A percentile compares a stretch with the other conserved stretches of the same genome.
These are phyloP conservation scores for Curvularia sp. DNA, from an alignment of 2,329 filamentous ascomycete species.

Conservation along the genomic window DNA sequence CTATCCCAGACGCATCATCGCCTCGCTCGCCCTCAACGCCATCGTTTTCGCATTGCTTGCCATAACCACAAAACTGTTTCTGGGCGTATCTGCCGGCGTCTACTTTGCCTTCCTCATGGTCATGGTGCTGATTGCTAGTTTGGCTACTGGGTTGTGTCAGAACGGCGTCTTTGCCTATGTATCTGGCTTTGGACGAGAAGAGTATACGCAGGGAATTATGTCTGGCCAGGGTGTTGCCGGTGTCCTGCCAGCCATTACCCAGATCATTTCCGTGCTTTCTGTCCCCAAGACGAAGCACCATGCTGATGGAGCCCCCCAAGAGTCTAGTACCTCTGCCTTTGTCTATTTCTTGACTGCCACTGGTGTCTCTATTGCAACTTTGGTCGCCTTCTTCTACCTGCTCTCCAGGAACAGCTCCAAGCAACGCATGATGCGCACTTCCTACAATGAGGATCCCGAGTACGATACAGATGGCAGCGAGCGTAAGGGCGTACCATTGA, in stretches of 20 bases:
- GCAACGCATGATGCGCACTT: slow-evolving; percentile 31
- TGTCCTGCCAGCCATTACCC: slow-evolving; percentile 84
- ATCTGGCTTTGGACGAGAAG: slow-evolving; percentile 79
- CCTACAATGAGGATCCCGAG: slow-evolving; percentile 35
- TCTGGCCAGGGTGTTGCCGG: slow-evolving; percentile 90
- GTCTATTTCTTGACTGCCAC: slow-evolving; percentile 92
- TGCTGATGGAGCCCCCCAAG: slow-evolving; percentile 40
- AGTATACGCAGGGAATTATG: slow-evolving; percentile 98
- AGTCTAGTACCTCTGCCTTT: slow-evolving; percentile 75
- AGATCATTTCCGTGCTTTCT: slow-evolving; percentile 82
- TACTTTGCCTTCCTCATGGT: slow-evolving; percentile 85
- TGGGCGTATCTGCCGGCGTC: slow-evolving; percentile 64
- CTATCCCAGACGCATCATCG: slow-evolving; percentile 85
- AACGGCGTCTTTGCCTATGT: slow-evolving; percentile 95
- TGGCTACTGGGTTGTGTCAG: slow-evolving; percentile 85
- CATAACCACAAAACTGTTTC: slow-evolving; percentile 75
- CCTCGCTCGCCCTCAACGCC: slow-evolving; percentile 79
- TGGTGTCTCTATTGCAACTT: slow-evolving; percentile 71
- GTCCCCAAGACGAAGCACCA: slow-evolving; percentile 59
- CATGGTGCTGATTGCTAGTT: slow-evolving; percentile 80
- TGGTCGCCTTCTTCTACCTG: slow-evolving; percentile 78
- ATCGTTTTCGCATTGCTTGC: slow-evolving; percentile 78
- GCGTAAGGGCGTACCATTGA: slow-evolving; percentile 65
- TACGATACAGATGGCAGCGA: slow-evolving; percentile 24
- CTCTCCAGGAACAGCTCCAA: slow-evolving; percentile 60